These are phyloP conservation scores for Penicillium capsulatum DNA, from an alignment of 2,329 filamentous ascomycete species.

Conservation along the genomic window DNA sequence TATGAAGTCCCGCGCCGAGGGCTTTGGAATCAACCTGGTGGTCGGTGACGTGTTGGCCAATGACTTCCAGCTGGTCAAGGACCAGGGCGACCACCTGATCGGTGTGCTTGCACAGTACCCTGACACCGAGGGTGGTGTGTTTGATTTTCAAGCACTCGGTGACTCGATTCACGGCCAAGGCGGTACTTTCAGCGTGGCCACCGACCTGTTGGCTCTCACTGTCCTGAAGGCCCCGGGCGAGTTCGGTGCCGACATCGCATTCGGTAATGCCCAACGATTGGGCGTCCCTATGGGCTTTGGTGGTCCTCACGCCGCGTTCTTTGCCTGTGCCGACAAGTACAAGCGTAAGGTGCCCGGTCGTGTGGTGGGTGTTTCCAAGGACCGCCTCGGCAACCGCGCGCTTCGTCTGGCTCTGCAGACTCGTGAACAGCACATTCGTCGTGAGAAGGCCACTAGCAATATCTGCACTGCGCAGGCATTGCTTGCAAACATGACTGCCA, in stretches of 20 bases:
- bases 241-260: conserved; percentile 91
- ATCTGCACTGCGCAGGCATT: conserved; percentile 94
- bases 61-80: conserved; percentile 62
- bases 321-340: conserved; percentile 82
- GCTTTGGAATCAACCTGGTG: conserved; percentile 81
- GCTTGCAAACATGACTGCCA: conserved; percentile 89
- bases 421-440: conserved; percentile 89
- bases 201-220: conserved; percentile 82
- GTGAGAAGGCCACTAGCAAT: conserved; percentile 96
- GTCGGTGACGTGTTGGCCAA: conserved; percentile 67
- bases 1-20: conserved; percentile 76
- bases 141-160: conserved; percentile 69
- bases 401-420: conserved; percentile 85
- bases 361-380: conserved; percentile 85
- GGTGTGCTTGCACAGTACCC: conserved; percentile 95
- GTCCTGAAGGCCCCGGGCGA: conserved; percentile 85
- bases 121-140: conserved; percentile 76
- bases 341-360: conserved; percentile 93
- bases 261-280: conserved; percentile 86
- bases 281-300: conserved; percentile 90
- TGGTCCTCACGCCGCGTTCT: conserved; percentile 95
- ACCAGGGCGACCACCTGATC: conserved; percentile 74
- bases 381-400: conserved; percentile 75
- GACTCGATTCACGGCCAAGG: conserved; percentile 72
- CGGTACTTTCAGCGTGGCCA: conserved; percentile 79